Evolutionary conservation across 2,329 filamentous ascomycete species (phyloP), one percentile per base, ranked within the genome.

Genomic region (Fusarium transvaalense): DNA sequence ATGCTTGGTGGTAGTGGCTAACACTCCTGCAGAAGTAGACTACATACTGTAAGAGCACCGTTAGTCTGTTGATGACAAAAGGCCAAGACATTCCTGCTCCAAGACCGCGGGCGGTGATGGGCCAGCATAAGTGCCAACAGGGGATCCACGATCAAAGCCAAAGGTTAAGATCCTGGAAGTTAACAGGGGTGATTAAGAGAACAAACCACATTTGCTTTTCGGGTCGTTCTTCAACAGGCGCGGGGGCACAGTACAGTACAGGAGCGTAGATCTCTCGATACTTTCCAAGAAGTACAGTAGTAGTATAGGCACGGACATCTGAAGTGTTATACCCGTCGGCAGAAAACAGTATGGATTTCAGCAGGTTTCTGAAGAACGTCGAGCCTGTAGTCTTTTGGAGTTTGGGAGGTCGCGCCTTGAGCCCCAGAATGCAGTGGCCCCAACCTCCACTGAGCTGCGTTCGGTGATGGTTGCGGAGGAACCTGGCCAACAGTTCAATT

Each of bases 41-140:
- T 25, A 25, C 6, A 6, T 39, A 51, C 47, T 51, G 47, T 39
- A 53, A 27, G 52, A 57, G 60, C 41, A 19, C 41, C n/a, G 39
- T 47, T 56, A 47, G 47, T 37, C 27, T 65, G 53, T 64, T 60
- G 46, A 64, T 56, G 53, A 52, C 38, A 55, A 64, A 54, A 58
- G 48, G 55, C 66, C 56, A 58, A 69, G 66, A 63, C 61, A 53
- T 56, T 68, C 53, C 66, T 60, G 38, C 58, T 46, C 64, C 59
- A 54, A 32, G 58, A 48, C 31, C 47, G 23, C 29, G 46, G 51
- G 42, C 47, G 34, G 47, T 41, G 53, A 69, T 52, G 57, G 31
- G 35, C 37, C 27, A 60, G 48, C 53, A 53, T 35, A 46, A 42
- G 46, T 51, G 31, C 60, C 38, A 64, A 52, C 50, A 39, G 23